Evolutionary conservation across 257 asterid species (phyloP), one percentile per base, ranked within the genome.

Genomic region (Cordia subcordata): DNA sequence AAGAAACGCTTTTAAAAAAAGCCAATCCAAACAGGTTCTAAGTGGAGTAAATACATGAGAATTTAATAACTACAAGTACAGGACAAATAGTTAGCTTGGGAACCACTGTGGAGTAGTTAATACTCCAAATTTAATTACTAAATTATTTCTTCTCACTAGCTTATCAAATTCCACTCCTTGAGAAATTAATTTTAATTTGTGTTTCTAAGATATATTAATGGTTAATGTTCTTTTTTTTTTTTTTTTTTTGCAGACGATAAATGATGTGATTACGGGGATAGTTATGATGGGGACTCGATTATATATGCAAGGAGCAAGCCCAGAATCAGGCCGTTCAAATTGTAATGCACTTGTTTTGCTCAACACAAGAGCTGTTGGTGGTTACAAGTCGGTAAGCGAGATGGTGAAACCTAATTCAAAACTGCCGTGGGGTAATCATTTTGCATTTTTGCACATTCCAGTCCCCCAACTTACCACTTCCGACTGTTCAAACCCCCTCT

Each of bases 171-270:
- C n/a, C n/a, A n/a, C n/a, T n/a, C n/a, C n/a, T n/a, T n/a, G n/a
- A n/a, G n/a, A n/a, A n/a, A n/a, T n/a, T n/a, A n/a, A n/a, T n/a
- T n/a, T n/a, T n/a, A n/a, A n/a, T n/a, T n/a, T n/a, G n/a, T n/a
- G n/a, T n/a, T n/a, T n/a, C n/a, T n/a, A n/a, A n/a, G n/a, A n/a
- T n/a, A n/a, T n/a, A n/a, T n/a, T n/a, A n/a, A n/a, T n/a, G n/a
- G n/a, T n/a, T n/a, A n/a, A n/a, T n/a, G n/a, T n/a, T n/a, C n/a
- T n/a, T n/a, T n/a, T n/a, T n/a, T n/a, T n/a, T n/a, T n/a, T n/a
- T n/a, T n/a, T n/a, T n/a, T n/a, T n/a, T n/a, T n/a, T n/a, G n/a
- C 81, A 82, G 92, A 82, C 90, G 5, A 72, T 85, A 13, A 87
- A 87, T 19, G 96, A 87, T 49, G 90, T 88, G 35, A 66, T 85